Conservation (phyloP, 2,329 filamentous ascomycete genomes). For the Penicillium thymicola region DNA sequence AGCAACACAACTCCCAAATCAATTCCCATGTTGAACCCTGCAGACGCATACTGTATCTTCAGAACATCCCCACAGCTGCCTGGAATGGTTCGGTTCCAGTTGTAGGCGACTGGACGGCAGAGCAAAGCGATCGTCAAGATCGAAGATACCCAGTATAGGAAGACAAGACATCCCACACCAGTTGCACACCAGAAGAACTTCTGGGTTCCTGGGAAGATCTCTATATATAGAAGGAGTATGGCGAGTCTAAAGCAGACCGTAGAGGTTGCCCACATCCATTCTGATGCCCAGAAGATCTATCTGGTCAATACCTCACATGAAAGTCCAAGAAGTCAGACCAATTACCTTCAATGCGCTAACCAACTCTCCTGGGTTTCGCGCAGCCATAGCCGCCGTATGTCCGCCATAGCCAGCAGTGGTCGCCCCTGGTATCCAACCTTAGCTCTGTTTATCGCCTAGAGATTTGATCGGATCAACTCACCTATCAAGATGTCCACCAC, state of each 20-base stretch:
- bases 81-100: slow-evolving; percentile 10
- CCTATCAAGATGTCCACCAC: slow-evolving; percentile 5
- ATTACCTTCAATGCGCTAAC: slow-evolving; percentile 6
- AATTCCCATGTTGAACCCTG: slow-evolving; percentile 15
- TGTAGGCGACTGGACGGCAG: slow-evolving; percentile 12
- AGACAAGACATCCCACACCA: slow-evolving; percentile 4
- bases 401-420: slow-evolving; percentile 4
- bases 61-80: slow-evolving; percentile 9
- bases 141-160: slow-evolving; percentile 10
- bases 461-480: neutral
- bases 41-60: slow-evolving; percentile 11
- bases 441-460: neutral
- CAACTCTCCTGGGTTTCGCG: neutral
- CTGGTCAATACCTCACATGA: neutral
- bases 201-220: slow-evolving; percentile 8
- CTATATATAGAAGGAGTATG: slow-evolving; percentile 11
- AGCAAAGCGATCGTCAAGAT: slow-evolving; percentile 11
- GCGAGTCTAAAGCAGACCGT: slow-evolving; percentile 12
- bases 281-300: slow-evolving; percentile 16
- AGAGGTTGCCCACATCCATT: slow-evolving; percentile 16
- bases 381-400: slow-evolving; percentile 1
- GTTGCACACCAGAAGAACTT: slow-evolving; percentile 6
- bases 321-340: no score
- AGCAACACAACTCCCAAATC: slow-evolving; percentile 10
- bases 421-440: neutral